Base-by-base conservation (phyloP, 2,329 filamentous ascomycete species). In the Metarhizium robertsii region DNA sequence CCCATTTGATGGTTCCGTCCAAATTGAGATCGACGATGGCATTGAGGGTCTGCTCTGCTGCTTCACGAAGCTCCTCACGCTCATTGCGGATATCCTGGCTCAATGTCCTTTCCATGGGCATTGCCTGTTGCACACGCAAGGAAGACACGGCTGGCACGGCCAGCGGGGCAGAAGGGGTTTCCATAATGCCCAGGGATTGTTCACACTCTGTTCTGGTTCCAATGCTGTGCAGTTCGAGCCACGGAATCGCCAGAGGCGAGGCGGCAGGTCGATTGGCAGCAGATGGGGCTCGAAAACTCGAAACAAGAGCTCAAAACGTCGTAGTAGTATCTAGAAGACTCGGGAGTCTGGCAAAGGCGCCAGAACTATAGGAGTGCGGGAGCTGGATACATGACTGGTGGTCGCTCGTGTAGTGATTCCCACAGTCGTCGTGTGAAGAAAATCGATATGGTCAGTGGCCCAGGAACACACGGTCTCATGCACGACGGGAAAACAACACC, bases 41-140 rank as follows among this genome's bases (percentile, higher is more conserved):
- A 71, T 97, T 99, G 68, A 96, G 79, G 25, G 92, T 96, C 75
- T 96, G 90, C 73, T 97, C 92, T 52, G 92, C 94, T 45, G 92
- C 94, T 75, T 96, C 90, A 67, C 92, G 91, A 62, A 99, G 80
- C 69, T 97, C 92, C 68, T 96, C 88, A 59, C 92, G 84, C 75
- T 97, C 91, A 67, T 95, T 90, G 63, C 90, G 86, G 65, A 97
- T 96, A 69, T 96, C 86, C 72, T 91, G 85, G 72, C 88, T 96
- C 62, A 94, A 75, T 13, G 90, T 79, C 56, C 84, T 75, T 68
- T 83, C 79, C 83, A 86, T 85, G 52, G 70, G 66, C 57, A 70
- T 72, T 54, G 73, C 72, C 59, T 74, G 72, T 62, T 77, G 73
- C 52, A 72, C 74, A 60, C 79, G 73, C 55, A 84, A 73, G 59